Conservation (phyloP, 257 asterid genomes). For the Prunella vulgaris region DNA sequence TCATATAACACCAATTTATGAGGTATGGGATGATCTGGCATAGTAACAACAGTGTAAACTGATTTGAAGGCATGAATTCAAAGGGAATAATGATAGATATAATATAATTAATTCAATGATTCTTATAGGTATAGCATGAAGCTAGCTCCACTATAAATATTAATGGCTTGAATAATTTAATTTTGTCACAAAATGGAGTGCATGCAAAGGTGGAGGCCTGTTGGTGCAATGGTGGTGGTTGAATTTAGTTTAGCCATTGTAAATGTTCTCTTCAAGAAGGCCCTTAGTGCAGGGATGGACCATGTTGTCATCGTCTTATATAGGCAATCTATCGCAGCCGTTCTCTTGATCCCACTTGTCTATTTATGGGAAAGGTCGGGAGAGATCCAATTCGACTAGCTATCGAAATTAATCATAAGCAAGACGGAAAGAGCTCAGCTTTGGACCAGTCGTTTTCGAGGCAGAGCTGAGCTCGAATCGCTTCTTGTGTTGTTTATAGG, state of each 20-base stretch:
- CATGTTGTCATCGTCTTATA: constrained; percentile 37
- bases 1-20: background rate
- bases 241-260: constrained; percentile 37
- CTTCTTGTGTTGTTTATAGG: no score
- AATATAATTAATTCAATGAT: background rate
- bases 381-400: no score
- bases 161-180: background rate
- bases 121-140: background rate
- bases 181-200: background rate
- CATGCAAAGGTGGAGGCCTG: constrained; percentile 37
- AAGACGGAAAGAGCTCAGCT: no score
- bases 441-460: no score
- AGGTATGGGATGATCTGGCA: background rate
- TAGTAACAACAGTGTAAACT: background rate
- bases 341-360: constrained; percentile 57
- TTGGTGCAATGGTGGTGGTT: constrained; percentile 42
- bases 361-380: constrained; percentile 50
- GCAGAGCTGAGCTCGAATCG: no score
- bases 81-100: background rate
- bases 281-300: constrained; percentile 44
- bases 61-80: background rate
- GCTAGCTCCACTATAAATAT: constrained; percentile 8
- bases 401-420: no score
- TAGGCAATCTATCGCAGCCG: constrained; percentile 42
- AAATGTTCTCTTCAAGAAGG: constrained; percentile 47